phyloP scores from a whole-genome alignment of 306 rosid species.

The Bauhinia variegata region DNA sequence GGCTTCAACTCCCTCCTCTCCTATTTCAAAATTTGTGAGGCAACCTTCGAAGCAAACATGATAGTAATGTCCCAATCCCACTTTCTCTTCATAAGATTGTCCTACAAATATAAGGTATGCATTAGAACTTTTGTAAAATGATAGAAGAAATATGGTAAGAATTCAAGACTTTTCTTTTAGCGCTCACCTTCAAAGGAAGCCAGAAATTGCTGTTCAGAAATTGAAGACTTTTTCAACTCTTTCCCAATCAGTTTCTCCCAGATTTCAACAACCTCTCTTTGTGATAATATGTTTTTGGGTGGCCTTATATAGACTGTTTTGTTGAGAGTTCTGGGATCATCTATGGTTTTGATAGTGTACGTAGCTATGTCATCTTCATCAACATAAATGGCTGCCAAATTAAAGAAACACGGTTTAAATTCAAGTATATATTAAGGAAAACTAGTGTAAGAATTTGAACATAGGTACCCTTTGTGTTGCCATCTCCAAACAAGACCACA shows the following conservation, averaged over 20 bases:
- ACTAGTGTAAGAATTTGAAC: no score
- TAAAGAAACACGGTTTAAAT: neutral
- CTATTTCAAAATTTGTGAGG: conserved; percentile 64
- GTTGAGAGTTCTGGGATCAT: conserved; percentile 67
- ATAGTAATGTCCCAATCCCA: conserved; percentile 61
- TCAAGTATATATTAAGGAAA: no score
- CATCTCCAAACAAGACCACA: conserved; percentile 67
- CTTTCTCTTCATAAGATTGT: conserved; percentile 51
- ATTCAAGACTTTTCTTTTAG: no score
- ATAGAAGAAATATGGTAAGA: no score
- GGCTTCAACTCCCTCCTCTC: conserved; percentile 60
- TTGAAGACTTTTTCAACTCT: conserved; percentile 50
- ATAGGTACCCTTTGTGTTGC: conserved; percentile 73
- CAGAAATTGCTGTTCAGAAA: conserved; percentile 53
- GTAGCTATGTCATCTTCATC: conserved; percentile 83
- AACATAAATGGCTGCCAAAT: conserved; percentile 55
- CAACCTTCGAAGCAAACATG: conserved; percentile 69
- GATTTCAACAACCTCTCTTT: conserved; percentile 61
- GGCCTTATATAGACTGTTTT: conserved; percentile 72
- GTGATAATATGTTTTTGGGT: conserved; percentile 61
- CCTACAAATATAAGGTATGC: conserved; percentile 20
- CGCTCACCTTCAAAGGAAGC: conserved; percentile 55
- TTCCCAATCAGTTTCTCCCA: conserved; percentile 68
- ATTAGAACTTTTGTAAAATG: neutral
- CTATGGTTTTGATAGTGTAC: conserved; percentile 63